These are phyloP conservation scores for Sporothrix humicola DNA, from an alignment of 2,329 filamentous ascomycete genomes.

Conservation along the genomic window DNA sequence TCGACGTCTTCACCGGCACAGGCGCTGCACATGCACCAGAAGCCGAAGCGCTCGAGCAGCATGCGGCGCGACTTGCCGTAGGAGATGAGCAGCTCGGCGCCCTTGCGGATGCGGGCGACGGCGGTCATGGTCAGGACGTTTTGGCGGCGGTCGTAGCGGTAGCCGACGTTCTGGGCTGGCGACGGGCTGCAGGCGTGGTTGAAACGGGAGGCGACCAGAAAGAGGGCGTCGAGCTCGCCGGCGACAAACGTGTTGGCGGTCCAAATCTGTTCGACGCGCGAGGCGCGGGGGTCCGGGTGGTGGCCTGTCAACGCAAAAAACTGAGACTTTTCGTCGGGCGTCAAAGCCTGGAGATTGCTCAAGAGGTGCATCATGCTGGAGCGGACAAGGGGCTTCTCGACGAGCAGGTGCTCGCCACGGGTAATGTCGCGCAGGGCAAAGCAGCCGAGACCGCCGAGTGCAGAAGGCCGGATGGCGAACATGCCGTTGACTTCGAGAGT, in stretches of 20 bases:
- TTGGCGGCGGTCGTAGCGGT: constrained; percentile 47
- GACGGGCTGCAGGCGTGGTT: constrained; percentile 59
- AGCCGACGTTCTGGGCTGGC: constrained; percentile 52
- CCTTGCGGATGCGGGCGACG: constrained; percentile 27
- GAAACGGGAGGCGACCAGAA: constrained; percentile 58
- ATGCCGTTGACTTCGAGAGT: constrained; percentile 45
- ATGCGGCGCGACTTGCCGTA: constrained; percentile 38
- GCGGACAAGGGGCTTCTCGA: constrained; percentile 53
- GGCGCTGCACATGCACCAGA: constrained; percentile 39
- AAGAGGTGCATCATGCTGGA: constrained; percentile 43
- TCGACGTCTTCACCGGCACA: constrained; percentile 34
- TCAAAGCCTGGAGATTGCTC: constrained; percentile 47
- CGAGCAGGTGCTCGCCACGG: constrained; percentile 50
- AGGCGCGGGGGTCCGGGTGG: constrained; percentile 36
- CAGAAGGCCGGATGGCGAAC: constrained; percentile 51
- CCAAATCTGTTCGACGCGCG: constrained; percentile 40
- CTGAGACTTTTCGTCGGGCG: constrained; percentile 42
- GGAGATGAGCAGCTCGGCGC: constrained; percentile 40
- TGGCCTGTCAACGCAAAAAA: constrained; percentile 48
- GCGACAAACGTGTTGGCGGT: constrained; percentile 41
- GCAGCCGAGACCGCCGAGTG: constrained; percentile 53
- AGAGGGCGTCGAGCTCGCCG: constrained; percentile 35
- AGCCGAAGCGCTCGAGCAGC: constrained; percentile 39
- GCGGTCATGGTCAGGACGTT: constrained; percentile 52
- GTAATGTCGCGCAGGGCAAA: constrained; percentile 52